These are phyloP conservation scores for Plasmodium sp. DNA, from an alignment of 169 alveolate species.

Conservation along the genomic window DNA sequence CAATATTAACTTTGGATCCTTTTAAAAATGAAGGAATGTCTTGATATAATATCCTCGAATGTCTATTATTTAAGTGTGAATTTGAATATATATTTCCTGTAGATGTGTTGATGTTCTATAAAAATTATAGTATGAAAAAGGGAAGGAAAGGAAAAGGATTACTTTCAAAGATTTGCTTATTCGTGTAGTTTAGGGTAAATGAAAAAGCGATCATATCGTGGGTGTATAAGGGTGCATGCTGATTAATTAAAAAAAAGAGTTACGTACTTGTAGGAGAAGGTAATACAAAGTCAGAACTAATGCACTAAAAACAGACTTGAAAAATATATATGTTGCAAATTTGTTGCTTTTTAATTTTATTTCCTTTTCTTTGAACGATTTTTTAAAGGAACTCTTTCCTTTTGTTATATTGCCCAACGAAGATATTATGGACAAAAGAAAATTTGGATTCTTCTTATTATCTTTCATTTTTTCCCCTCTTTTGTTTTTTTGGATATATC, in stretches of 20 bases:
- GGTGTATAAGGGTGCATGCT: background rate
- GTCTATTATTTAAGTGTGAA: background rate
- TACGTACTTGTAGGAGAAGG: constrained; percentile 8
- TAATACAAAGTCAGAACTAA: constrained; percentile 18
- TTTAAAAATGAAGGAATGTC: background rate
- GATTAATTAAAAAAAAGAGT: background rate
- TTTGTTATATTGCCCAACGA: background rate
- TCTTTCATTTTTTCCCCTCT: background rate
- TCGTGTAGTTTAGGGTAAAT: background rate
- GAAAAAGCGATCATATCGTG: background rate
- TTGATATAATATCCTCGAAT: constrained; percentile 7
- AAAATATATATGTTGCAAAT: background rate
- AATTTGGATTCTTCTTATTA: background rate
- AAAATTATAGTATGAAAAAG: background rate
- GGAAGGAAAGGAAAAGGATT: background rate
- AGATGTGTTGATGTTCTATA: background rate
- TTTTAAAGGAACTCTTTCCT: background rate
- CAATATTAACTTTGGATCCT: background rate
- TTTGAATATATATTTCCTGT: background rate
- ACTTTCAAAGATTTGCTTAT: background rate
- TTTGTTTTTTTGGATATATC: background rate
- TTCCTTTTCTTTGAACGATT: constrained; percentile 4
- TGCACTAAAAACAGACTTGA: constrained; percentile 6
- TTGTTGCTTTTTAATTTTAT: background rate
- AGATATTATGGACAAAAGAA: background rate